Percentiles rank a stretch among this genome's conserved stretches.
Conservation (phyloP, 345 rosid genomes). For the Aquilaria sinensis region DNA sequence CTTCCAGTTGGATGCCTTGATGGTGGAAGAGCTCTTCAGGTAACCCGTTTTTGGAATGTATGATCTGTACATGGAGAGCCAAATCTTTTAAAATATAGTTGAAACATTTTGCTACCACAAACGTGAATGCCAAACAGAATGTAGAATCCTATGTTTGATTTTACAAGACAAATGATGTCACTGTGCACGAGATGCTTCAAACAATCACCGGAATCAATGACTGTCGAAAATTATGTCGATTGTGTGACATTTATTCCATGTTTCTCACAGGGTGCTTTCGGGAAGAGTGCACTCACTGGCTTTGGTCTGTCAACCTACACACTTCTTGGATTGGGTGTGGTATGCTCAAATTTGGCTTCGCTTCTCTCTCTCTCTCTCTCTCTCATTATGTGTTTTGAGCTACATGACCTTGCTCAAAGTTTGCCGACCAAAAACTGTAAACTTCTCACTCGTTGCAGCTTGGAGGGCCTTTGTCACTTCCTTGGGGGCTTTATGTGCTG, state of each 20-base stretch:
- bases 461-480: constrained; percentile 91
- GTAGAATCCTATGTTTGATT: too few relatives aligned
- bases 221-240: too few relatives aligned
- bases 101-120: too few relatives aligned
- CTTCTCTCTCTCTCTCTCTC: background rate
- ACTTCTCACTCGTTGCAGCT: constrained; percentile 37
- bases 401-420: too few relatives aligned
- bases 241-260: background rate
- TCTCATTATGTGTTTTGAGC: too few relatives aligned
- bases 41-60: constrained; percentile 16
- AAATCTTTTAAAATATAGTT: background rate
- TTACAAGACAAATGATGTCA: too few relatives aligned
- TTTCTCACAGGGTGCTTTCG: constrained; percentile 68
- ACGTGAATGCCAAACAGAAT: too few relatives aligned
- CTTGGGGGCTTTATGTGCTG: constrained; percentile 90
- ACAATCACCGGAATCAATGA: too few relatives aligned
- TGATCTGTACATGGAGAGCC: background rate
- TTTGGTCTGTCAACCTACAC: constrained; percentile 75
- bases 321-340: constrained; percentile 90
- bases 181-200: too few relatives aligned
- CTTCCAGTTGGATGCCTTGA: constrained; percentile 96
- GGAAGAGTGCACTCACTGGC: constrained; percentile 59
- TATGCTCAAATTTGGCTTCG: constrained; percentile 19
- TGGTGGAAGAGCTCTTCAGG: constrained; percentile 98
- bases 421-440: too few relatives aligned